Evolutionary conservation across 371 early-diverging fungal species (phyloP).

Genomic region (Actinomortierella wolfii): DNA sequence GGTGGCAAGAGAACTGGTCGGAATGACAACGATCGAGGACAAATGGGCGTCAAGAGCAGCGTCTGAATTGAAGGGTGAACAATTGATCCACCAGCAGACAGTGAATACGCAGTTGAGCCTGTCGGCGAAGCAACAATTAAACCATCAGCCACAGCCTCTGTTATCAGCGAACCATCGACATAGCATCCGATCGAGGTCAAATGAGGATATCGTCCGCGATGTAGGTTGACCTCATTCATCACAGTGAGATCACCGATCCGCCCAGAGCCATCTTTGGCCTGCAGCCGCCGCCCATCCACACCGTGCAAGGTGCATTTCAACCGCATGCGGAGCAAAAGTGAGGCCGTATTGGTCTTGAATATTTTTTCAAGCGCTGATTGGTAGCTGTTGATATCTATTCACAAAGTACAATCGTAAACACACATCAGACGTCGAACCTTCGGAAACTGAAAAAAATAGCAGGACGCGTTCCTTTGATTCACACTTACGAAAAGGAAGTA

Average conservation of each 20-base stretch:
- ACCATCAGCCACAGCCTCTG: constrained; percentile 82
- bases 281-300: constrained; percentile 55
- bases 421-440: no score
- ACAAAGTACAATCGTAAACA: constrained; percentile 52
- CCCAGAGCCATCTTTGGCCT: constrained; percentile 39
- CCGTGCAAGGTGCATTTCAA: constrained; percentile 71
- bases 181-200: constrained; percentile 79
- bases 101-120: constrained; percentile 94
- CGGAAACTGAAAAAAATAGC: no score
- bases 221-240: constrained; percentile 90
- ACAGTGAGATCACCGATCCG: constrained; percentile 61
- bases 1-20: constrained; percentile 90
- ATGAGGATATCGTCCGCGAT: constrained; percentile 87
- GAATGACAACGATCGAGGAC: constrained; percentile 94
- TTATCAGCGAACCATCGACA: constrained; percentile 80
- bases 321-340: constrained; percentile 76
- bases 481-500: constrained; percentile 77
- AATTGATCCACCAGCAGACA: constrained; percentile 93
- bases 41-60: constrained; percentile 91
- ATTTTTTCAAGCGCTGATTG: constrained; percentile 61
- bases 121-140: constrained; percentile 92
- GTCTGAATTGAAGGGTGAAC: constrained; percentile 93
- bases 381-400: constrained; percentile 68
- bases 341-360: constrained; percentile 59
- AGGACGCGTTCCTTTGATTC: no score